phyloP scores from a whole-genome alignment of 345 rosid species.

The Populus alba region DNA sequence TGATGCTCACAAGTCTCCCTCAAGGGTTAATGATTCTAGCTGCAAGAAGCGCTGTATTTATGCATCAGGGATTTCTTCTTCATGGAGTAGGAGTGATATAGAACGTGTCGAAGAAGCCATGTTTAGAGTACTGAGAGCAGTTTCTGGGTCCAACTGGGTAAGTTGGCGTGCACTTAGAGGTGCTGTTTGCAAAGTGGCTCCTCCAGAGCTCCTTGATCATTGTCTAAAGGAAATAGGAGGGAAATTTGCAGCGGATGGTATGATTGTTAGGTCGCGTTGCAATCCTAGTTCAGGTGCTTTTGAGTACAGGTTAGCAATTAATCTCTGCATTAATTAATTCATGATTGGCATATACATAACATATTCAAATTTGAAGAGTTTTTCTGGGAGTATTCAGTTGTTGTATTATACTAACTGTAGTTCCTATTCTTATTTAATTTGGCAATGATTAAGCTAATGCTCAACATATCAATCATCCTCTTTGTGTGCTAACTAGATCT shows the following conservation, averaged over 20 bases:
- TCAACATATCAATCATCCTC: neutral
- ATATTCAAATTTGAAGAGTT: neutral
- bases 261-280: constrained; percentile 40
- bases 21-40: constrained; percentile 26
- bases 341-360: neutral
- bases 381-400: neutral
- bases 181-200: constrained; percentile 52
- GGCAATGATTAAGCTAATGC: neutral
- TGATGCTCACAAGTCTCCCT: constrained; percentile 37
- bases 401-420: neutral
- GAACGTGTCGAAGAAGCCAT: constrained; percentile 54
- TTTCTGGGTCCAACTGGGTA: constrained; percentile 63
- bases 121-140: constrained; percentile 59
- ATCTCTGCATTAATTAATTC: neutral
- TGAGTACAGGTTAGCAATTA: constrained; percentile 53
- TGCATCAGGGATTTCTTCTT: constrained; percentile 16
- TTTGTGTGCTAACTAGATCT: neutral
- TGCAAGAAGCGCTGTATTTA: constrained; percentile 20
- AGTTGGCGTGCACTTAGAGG: constrained; percentile 56
- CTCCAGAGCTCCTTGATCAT: constrained; percentile 51
- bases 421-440: neutral
- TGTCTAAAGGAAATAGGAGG: constrained; percentile 56
- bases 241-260: constrained; percentile 40
- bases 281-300: constrained; percentile 49
- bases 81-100: constrained; percentile 47